These are phyloP conservation scores for Lepidium didymum DNA, from an alignment of 345 rosid genomes.

Conservation along the genomic window DNA sequence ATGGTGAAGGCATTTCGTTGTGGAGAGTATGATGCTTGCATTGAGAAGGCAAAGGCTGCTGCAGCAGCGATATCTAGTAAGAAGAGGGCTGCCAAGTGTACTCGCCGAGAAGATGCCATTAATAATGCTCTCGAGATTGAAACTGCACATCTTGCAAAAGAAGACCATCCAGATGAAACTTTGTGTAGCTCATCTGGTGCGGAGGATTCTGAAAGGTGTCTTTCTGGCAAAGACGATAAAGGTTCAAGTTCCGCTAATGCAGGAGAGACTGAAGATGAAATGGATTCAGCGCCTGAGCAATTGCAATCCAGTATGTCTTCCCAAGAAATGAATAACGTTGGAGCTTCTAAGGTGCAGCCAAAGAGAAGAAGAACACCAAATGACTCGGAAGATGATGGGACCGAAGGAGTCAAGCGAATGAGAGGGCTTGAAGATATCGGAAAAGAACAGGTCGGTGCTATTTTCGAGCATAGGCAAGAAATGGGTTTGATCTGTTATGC, in stretches of 20 bases:
- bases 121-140: slow-evolving; percentile 90
- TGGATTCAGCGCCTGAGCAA: slow-evolving; percentile 54
- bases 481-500: slow-evolving; percentile 32
- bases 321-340: slow-evolving; percentile 46
- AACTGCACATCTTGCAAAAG: slow-evolving; percentile 56
- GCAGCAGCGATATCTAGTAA: slow-evolving; percentile 45
- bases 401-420: slow-evolving; percentile 89
- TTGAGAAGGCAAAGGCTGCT: slow-evolving; percentile 78
- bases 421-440: slow-evolving; percentile 96
- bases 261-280: slow-evolving; percentile 35
- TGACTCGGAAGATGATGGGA: slow-evolving; percentile 98
- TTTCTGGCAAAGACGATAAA: slow-evolving; percentile 46
- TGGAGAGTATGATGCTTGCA: slow-evolving; percentile 81
- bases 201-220: slow-evolving; percentile 47
- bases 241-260: slow-evolving; percentile 30
- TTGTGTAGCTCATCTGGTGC: slow-evolving; percentile 31
- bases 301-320: slow-evolving; percentile 63
- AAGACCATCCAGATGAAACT: slow-evolving; percentile 32
- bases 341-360: slow-evolving; percentile 44
- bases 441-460: slow-evolving; percentile 33
- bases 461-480: slow-evolving; percentile 35
- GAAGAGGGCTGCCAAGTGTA: slow-evolving; percentile 73
- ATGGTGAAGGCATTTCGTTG: slow-evolving; percentile 96
- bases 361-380: slow-evolving; percentile 88
- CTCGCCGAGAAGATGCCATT: slow-evolving; percentile 93